A percentile compares a stretch with the other conserved stretches of the same genome.
Evolutionary conservation across 202 grass and related monocot species (phyloP).

Genomic region (Schoenoplectus tabernaemontani): DNA sequence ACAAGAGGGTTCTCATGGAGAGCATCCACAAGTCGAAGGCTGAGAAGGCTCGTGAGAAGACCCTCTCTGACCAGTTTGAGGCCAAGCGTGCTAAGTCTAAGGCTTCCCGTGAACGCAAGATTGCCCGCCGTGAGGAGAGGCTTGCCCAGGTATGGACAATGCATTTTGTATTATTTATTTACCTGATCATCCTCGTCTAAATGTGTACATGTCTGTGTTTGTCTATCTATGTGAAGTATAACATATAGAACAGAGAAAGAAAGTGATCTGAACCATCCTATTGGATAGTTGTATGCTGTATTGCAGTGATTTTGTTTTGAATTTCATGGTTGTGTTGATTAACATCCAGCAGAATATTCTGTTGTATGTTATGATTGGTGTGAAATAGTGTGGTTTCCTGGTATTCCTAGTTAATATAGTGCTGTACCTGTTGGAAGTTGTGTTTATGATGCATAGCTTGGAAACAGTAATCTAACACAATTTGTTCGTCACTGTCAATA

Average conservation of each 20-base stretch:
- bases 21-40: slow-evolving; percentile 78
- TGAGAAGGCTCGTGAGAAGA: slow-evolving; percentile 81
- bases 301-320: not conserved
- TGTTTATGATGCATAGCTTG: too few species aligned
- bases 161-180: not conserved
- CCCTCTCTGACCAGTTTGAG: slow-evolving; percentile 57
- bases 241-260: not conserved
- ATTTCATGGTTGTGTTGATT: not conserved
- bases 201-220: not conserved
- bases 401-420: too few species aligned
- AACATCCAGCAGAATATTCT: not conserved
- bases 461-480: too few species aligned
- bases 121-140: slow-evolving; percentile 57
- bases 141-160: slow-evolving; percentile 45
- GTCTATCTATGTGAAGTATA: not conserved
- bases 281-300: not conserved
- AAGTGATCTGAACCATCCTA: not conserved
- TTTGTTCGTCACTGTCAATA: too few species aligned
- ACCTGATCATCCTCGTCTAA: not conserved
- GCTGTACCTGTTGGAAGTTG: too few species aligned
- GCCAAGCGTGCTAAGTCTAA: slow-evolving; percentile 75
- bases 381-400: too few species aligned
- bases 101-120: slow-evolving; percentile 53
- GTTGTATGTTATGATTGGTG: too few species aligned
- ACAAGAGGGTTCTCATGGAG: slow-evolving; percentile 85